Conservation (phyloP, 1,284 basidiomycete species). For the Ganoderma resinaceum region DNA sequence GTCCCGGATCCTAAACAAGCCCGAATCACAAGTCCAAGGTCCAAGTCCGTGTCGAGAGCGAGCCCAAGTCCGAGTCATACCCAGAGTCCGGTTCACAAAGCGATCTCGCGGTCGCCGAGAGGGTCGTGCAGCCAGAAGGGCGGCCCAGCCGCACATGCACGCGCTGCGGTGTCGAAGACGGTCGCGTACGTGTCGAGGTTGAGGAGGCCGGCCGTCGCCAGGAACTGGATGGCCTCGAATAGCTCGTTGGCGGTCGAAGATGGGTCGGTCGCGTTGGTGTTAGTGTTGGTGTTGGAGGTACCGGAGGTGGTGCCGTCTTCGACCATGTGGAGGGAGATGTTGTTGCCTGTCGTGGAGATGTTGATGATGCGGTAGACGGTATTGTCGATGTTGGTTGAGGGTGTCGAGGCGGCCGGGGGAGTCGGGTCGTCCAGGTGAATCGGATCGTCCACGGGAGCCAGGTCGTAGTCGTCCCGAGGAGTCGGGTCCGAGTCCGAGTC, state of each 20-base stretch:
- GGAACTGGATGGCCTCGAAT: not conserved
- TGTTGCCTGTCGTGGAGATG: not conserved
- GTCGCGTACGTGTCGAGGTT: slow-evolving; percentile 1
- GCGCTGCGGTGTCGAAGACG: not conserved
- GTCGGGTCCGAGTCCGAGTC: not conserved
- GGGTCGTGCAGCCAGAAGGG: not conserved
- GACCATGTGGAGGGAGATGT: not conserved
- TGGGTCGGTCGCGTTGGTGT: not conserved
- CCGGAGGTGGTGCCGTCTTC: not conserved
- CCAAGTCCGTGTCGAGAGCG: not conserved
- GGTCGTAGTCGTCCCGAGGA: not conserved
- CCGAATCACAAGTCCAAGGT: not conserved
- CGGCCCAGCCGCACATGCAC: not conserved
- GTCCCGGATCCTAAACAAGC: not conserved
- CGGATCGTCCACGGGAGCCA: not conserved
- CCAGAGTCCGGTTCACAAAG: not conserved
- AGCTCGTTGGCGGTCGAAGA: not conserved
- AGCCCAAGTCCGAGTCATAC: not conserved
- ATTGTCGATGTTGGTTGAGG: not conserved
- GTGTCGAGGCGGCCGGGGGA: not conserved
- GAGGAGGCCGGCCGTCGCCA: not conserved
- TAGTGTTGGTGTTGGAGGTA: not conserved
- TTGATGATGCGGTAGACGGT: not conserved
- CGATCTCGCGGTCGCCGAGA: not conserved
- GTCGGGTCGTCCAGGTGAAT: not conserved